Percentiles rank a stretch among this genome's conserved stretches.
Evolutionary conservation across 352 stramenopile species (phyloP).

Genomic region (Aphanomyces stellatus): DNA sequence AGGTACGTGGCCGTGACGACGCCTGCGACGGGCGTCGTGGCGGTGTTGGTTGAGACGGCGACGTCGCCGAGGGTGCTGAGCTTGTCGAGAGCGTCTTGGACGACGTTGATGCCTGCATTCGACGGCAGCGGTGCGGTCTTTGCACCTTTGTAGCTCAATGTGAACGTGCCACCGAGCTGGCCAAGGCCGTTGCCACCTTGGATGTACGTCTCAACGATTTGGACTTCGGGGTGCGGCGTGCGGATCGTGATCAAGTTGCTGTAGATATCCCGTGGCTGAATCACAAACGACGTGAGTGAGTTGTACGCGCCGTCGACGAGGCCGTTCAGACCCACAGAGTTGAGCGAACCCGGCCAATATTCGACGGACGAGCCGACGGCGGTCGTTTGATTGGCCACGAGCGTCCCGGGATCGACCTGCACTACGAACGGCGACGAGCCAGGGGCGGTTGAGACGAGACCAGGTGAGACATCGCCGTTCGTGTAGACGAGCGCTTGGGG

Average conservation of each 20-base stretch:
- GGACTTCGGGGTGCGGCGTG: constrained; percentile 71
- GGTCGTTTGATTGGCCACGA: constrained; percentile 58
- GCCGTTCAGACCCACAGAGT: constrained; percentile 43
- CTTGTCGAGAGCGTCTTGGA: constrained; percentile 72
- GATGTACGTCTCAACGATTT: constrained; percentile 86
- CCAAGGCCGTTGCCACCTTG: constrained; percentile 23
- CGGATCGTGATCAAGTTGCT: constrained; percentile 75
- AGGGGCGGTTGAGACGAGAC: constrained; percentile 27
- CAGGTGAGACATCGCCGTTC: constrained; percentile 28
- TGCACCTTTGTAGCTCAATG: constrained; percentile 52
- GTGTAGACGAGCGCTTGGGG: constrained; percentile 30
- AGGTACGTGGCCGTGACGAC: constrained; percentile 71
- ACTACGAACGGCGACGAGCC: constrained; percentile 46
- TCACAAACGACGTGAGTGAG: constrained; percentile 77
- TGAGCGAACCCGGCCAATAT: constrained; percentile 52
- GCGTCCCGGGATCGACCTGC: constrained; percentile 44
- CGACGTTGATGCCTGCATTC: constrained; percentile 71
- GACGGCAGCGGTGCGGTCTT: constrained; percentile 42
- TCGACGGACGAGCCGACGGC: constrained; percentile 43
- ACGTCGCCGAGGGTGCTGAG: constrained; percentile 77
- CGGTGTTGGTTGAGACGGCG: constrained; percentile 84
- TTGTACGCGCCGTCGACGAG: constrained; percentile 59
- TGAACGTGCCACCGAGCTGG: constrained; percentile 62
- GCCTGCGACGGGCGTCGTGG: constrained; percentile 56
- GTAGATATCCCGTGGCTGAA: constrained; percentile 88